A percentile compares a stretch with the other conserved stretches of the same genome.
These are phyloP conservation scores for Torulaspora microellipsoides DNA, from an alignment of 805 yeast species.

Conservation along the genomic window DNA sequence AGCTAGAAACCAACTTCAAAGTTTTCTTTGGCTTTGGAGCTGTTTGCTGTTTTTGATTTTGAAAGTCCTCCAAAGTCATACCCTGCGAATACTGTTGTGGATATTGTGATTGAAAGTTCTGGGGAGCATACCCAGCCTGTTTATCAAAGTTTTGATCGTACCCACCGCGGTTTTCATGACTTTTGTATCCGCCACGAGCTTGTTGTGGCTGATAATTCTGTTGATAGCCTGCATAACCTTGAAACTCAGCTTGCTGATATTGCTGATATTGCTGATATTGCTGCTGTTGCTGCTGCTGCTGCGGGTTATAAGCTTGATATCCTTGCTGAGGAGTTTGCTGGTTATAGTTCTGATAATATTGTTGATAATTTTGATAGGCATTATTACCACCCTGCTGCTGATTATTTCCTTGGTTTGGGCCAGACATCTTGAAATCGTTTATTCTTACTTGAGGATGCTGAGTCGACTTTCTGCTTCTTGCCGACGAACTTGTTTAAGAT, in stretches of 20 bases:
- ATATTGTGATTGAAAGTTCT: constrained; percentile 3
- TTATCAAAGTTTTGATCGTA: constrained; percentile 13
- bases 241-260: constrained; percentile 18
- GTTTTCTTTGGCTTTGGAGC: constrained; percentile 58
- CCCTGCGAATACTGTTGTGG: constrained; percentile 38
- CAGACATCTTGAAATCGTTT: constrained; percentile 13
- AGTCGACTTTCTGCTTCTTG: too few species aligned
- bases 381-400: constrained; percentile 24
- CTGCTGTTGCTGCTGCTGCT: constrained; percentile 18
- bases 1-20: constrained; percentile 60
- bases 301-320: constrained; percentile 22
- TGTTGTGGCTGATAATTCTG: constrained; percentile 28
- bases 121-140: constrained; percentile 4
- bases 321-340: constrained; percentile 26
- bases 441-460: too few species aligned
- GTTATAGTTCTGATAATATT: constrained; percentile 25
- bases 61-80: constrained; percentile 79
- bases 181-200: constrained; percentile 6
- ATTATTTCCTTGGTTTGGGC: constrained; percentile 29
- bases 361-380: constrained; percentile 17
- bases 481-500: too few species aligned
- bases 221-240: constrained; percentile 24
- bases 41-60: constrained; percentile 50
- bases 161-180: constrained; percentile 28
- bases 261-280: constrained; percentile 10